A percentile compares a stretch with the other conserved stretches of the same genome.
Conservation (phyloP, 495 filamentous ascomycete genomes). For the Penicillium cataractarum region DNA sequence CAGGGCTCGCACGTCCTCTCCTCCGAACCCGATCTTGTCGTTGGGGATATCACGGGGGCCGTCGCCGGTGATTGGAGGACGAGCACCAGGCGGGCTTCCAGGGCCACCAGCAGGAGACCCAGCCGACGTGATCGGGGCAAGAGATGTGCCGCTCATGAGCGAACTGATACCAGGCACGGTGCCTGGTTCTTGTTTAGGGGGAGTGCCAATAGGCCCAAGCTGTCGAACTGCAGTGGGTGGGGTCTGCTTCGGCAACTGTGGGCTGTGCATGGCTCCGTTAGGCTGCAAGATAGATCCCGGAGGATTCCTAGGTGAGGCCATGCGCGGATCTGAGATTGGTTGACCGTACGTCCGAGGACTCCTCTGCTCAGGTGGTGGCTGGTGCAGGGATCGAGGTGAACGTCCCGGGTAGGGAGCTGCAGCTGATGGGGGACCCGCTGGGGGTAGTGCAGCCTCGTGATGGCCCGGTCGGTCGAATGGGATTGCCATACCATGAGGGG, state of each 20-base stretch:
- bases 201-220: conserved; percentile 24
- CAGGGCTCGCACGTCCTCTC: conserved; percentile 68
- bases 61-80: conserved; percentile 36
- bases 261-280: conserved; percentile 35
- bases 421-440: conserved; percentile 26
- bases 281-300: conserved; percentile 29
- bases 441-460: conserved; percentile 33
- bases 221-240: conserved; percentile 29
- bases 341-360: conserved; percentile 40
- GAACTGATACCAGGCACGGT: conserved; percentile 56
- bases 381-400: conserved; percentile 41
- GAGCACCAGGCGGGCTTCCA: conserved; percentile 19
- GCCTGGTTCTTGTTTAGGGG: conserved; percentile 35
- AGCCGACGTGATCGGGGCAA: conserved; percentile 44
- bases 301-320: conserved; percentile 44
- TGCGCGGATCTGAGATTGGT: conserved; percentile 31
- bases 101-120: conserved; percentile 23
- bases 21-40: conserved; percentile 62
- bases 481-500: conserved; percentile 28
- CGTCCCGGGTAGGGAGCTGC: conserved; percentile 35
- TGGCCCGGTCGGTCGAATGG: conserved; percentile 44
- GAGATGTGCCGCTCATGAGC: conserved; percentile 53
- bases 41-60: conserved; percentile 65
- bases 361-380: conserved; percentile 34
- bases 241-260: conserved; percentile 38